Evolutionary conservation across 306 rosid genomes (phyloP), one percentile per base, ranked within the genome.

Genomic region (Cajanus cajan): DNA sequence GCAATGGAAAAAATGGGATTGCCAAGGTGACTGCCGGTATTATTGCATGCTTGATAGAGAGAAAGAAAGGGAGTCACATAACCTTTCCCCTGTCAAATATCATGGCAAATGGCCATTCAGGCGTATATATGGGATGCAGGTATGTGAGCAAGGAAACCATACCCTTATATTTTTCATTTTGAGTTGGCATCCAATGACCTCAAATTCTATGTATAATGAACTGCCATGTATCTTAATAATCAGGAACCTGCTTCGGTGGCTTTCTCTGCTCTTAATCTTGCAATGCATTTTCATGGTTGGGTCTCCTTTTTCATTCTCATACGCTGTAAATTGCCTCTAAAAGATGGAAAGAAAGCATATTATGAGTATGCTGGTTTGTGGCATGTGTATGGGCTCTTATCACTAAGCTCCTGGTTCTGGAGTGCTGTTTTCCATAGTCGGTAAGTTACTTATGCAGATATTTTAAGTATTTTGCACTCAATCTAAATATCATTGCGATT

Each of bases 81-180:
- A 87, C 43, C 24, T 71, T 52, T 83, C 34, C 50, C 90, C 96
- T 1, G 93, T 90, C 69, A 93, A 90, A 82, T 91, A 91, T 80
- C 92, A 88, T 86, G 97, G 98, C 37, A 93, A 93, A 88, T 91
- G 98, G 97, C 98, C 98, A 54, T 85, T 93, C 85, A 71, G 78
- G 87, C 97, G 92, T 39, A 77, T 87, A 37, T 85, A 72, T 73
- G 97, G 95, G 84, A 91, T 90, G 45, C 97, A 91, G 97, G 98
- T 91, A 81, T 79, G 91, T 73, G 24, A 71, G 54, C 21, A 7
- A 68, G 28, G 66, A 67, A 83, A 69, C 66, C 59, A 19, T 62
- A 40, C 13, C 64, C 25, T 64, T 67, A 47, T 21, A 21, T 61
- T 82, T 82, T 84, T 67, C 50, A 47, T 74, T 61, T 72, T 25